Conservation (phyloP, 208 protist genomes). For the Angomonas ambiguus region DNA sequence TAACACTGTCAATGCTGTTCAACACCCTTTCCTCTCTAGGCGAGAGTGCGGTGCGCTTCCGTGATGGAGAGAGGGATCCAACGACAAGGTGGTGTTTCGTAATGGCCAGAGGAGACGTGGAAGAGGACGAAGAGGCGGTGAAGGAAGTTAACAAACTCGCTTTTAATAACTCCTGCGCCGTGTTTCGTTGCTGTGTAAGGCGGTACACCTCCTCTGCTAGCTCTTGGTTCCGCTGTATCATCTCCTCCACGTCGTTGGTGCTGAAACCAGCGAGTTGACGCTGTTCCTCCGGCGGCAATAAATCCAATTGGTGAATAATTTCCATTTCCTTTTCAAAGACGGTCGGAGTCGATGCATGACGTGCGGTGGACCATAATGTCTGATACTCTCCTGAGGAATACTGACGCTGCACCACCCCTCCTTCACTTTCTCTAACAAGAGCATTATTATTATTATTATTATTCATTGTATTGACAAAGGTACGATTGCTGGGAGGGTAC, state of each 20-base stretch:
- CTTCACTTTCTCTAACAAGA: no score
- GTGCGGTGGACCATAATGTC: background rate
- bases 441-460: conserved; percentile 5
- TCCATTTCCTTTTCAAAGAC: background rate
- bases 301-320: background rate
- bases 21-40: background rate
- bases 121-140: no score
- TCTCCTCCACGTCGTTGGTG: background rate
- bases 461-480: background rate
- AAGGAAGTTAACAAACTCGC: background rate
- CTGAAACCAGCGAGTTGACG: no score
- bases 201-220: background rate
- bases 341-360: background rate
- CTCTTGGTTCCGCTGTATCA: background rate
- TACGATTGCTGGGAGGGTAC: background rate
- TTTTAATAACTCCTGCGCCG: background rate
- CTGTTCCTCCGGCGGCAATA: no score
- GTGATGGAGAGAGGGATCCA: no score
- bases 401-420: background rate
- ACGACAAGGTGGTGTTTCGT: no score
- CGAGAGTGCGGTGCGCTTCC: no score
- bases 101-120: no score
- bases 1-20: background rate
- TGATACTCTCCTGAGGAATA: background rate
- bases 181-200: background rate